Percentiles rank a stretch among this genome's conserved stretches.
Evolutionary conservation across 2,329 filamentous ascomycete genomes (phyloP).

Genomic region (Magnaporthiopsis incrustans): DNA sequence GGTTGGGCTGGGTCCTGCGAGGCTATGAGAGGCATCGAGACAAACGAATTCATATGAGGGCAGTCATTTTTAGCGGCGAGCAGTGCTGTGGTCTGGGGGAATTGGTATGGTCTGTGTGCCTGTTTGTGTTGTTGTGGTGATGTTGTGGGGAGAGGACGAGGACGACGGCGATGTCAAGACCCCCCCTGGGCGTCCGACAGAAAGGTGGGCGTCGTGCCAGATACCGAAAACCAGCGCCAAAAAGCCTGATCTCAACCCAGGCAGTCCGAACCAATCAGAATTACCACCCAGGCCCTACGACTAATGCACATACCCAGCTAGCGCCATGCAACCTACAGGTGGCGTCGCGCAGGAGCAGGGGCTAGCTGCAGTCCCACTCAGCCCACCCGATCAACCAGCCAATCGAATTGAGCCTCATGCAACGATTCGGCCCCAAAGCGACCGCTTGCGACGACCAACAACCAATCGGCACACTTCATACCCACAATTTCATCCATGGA

Average conservation of each 20-base stretch:
- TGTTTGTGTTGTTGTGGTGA: background rate
- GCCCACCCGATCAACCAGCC: too few species aligned
- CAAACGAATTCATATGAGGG: too few species aligned
- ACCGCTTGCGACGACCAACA: too few species aligned
- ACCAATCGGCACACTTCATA: too few species aligned
- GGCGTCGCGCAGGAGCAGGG: too few species aligned
- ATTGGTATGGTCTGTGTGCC: background rate
- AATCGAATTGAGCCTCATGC: too few species aligned
- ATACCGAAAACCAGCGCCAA: constrained; percentile 5
- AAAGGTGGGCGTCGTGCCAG: constrained; percentile 9
- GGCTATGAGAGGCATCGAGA: background rate
- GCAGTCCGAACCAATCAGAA: background rate
- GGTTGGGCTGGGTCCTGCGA: background rate
- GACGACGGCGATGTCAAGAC: too few species aligned
- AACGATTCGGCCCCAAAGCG: too few species aligned
- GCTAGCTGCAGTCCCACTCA: too few species aligned
- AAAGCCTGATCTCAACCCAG: background rate
- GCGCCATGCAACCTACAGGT: too few species aligned
- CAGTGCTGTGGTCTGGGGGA: too few species aligned
- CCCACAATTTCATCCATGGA: too few species aligned
- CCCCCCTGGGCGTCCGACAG: background rate
- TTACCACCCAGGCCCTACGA: background rate
- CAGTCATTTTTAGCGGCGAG: background rate
- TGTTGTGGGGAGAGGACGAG: background rate
- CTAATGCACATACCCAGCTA: background rate